Evolutionary conservation across 495 filamentous ascomycete species (phyloP).

Genomic region (Tuber magnatum): DNA sequence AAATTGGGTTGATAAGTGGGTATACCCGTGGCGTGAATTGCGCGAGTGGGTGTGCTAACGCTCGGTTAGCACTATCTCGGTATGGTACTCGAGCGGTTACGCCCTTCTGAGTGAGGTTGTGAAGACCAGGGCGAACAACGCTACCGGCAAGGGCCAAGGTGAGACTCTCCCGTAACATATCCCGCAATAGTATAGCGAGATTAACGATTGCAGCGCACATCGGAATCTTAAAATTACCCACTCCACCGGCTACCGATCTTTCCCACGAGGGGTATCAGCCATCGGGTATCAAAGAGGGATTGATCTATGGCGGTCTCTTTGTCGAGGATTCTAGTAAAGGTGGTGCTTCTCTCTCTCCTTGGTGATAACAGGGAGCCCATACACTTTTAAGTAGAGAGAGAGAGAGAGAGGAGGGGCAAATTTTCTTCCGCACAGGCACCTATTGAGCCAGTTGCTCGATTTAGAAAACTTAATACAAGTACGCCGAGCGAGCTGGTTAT

Average conservation of each 20-base stretch:
- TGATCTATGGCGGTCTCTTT: slow-evolving; percentile 53
- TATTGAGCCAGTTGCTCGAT: neutral
- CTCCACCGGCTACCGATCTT: slow-evolving; percentile 47
- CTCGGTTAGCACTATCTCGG: slow-evolving; percentile 48
- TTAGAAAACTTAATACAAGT: neutral
- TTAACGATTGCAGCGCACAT: slow-evolving; percentile 44
- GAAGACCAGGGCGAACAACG: slow-evolving; percentile 47
- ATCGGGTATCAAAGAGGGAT: slow-evolving; percentile 48
- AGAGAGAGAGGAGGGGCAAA: neutral
- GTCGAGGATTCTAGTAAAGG: slow-evolving; percentile 46
- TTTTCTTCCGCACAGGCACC: neutral
- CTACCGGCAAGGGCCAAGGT: slow-evolving; percentile 51
- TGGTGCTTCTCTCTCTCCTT: neutral
- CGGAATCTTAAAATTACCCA: slow-evolving; percentile 54
- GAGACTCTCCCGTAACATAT: neutral
- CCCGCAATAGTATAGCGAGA: neutral
- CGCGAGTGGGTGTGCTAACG: neutral
- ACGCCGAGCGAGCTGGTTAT: neutral
- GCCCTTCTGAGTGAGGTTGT: slow-evolving; percentile 48
- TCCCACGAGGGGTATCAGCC: slow-evolving; percentile 52
- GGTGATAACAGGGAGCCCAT: neutral
- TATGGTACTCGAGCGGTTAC: slow-evolving; percentile 50
- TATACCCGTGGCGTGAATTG: neutral
- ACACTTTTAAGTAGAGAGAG: neutral
- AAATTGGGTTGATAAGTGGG: slow-evolving; percentile 50